Evolutionary conservation across 495 filamentous ascomycete species (phyloP).

Genomic region (Aspergillus ellipticus): DNA sequence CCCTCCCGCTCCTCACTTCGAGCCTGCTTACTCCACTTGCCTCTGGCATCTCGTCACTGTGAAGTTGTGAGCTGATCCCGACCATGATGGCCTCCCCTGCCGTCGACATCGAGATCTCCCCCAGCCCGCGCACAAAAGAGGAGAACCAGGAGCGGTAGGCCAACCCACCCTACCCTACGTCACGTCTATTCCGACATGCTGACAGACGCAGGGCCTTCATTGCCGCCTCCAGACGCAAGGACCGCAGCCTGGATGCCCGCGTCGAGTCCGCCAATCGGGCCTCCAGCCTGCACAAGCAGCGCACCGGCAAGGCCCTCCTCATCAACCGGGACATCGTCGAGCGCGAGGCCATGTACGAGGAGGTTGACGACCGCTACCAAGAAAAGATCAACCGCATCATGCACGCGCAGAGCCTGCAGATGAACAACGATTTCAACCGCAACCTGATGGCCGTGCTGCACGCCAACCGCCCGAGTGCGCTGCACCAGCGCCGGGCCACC

Average conservation of each 20-base stretch:
- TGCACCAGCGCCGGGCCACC: conserved; percentile 18
- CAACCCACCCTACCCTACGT: too few relatives aligned
- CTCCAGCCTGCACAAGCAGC: conserved; percentile 83
- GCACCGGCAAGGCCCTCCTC: conserved; percentile 79
- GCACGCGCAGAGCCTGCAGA: conserved; percentile 40
- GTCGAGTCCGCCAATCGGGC: conserved; percentile 84
- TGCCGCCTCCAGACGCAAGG: conserved; percentile 86
- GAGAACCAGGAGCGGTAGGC: conserved; percentile 86
- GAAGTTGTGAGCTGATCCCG: not conserved
- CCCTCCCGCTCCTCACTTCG: not conserved
- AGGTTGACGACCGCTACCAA: conserved; percentile 71
- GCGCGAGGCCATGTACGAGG: conserved; percentile 96
- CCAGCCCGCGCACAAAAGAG: conserved; percentile 50
- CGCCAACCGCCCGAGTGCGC: conserved; percentile 17
- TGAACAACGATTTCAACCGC: conserved; percentile 40
- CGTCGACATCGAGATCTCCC: conserved; percentile 34
- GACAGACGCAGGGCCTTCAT: conserved; percentile 70
- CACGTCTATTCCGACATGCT: not conserved
- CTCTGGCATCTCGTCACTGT: not conserved
- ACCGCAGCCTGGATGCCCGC: conserved; percentile 84
- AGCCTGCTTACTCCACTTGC: not conserved
- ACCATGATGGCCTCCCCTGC: conserved; percentile 24
- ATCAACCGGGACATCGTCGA: conserved; percentile 86
- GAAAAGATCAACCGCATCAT: conserved; percentile 44
- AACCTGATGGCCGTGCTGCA: conserved; percentile 34